Percentiles rank a stretch among this genome's conserved stretches.
Evolutionary conservation across 768 basidiomycete genomes (phyloP).

Genomic region (Boletus vinaceobasis): DNA sequence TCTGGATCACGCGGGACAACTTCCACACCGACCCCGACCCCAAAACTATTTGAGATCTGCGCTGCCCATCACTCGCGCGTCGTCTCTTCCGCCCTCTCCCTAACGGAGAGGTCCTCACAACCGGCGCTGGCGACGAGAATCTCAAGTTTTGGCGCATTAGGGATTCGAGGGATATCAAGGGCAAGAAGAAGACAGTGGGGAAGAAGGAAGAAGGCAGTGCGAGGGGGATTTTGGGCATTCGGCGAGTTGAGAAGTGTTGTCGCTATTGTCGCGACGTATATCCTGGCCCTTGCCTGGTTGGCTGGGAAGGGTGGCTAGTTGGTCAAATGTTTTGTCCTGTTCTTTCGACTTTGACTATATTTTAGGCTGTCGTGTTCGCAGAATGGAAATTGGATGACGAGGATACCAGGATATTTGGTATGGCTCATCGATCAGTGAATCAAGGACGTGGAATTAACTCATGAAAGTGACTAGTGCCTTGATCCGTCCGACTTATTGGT

Average conservation of each 20-base stretch:
- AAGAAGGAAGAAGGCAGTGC: slow-evolving; percentile 34
- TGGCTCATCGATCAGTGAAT: too few species aligned
- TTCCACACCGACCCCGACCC: slow-evolving; percentile 11
- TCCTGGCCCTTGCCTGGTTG: neutral
- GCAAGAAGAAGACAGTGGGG: slow-evolving; percentile 26
- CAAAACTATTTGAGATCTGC: slow-evolving; percentile 53
- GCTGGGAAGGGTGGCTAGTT: neutral
- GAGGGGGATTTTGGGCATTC: slow-evolving; percentile 36
- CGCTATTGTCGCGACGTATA: neutral
- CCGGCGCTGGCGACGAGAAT: slow-evolving; percentile 93
- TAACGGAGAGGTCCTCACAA: slow-evolving; percentile 91
- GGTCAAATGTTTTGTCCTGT: neutral
- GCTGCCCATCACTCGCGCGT: slow-evolving; percentile 94
- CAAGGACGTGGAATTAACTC: too few species aligned
- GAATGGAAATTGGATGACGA: too few species aligned
- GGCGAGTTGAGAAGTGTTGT: slow-evolving; percentile 17
- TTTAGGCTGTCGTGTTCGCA: too few species aligned
- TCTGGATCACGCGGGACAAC: slow-evolving; percentile 14
- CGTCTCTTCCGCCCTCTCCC: slow-evolving; percentile 78
- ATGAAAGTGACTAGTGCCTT: too few species aligned
- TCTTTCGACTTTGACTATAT: neutral
- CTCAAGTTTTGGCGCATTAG: slow-evolving; percentile 94
- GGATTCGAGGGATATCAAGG: slow-evolving; percentile 50
- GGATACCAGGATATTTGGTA: too few species aligned
- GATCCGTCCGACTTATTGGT: too few species aligned